phyloP scores from a whole-genome alignment of 2,329 filamentous ascomycete species.

The Zasmidium citrigriseum region DNA sequence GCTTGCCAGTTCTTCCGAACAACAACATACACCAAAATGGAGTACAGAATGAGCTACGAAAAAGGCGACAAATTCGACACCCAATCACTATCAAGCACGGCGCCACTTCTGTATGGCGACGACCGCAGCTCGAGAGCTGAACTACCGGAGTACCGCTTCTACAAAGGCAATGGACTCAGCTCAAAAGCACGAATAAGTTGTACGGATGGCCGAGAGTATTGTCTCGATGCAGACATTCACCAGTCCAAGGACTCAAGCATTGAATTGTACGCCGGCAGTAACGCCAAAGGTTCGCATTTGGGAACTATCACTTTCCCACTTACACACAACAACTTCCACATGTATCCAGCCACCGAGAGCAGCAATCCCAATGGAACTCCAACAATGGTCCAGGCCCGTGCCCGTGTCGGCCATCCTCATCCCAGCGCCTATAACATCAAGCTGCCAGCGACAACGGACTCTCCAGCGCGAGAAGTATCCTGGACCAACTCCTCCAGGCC shows the following conservation, averaged over 20 bases:
- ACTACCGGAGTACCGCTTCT: conserved; percentile 7
- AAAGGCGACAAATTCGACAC: not conserved
- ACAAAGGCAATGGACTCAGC: conserved; percentile 6
- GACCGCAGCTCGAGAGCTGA: not conserved
- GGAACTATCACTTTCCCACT: not conserved
- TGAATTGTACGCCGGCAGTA: conserved; percentile 1
- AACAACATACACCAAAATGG: not conserved
- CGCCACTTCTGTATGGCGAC: not conserved
- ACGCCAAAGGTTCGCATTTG: not conserved
- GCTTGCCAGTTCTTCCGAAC: not conserved
- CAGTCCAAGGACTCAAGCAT: conserved; percentile 9
- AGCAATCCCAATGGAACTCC: not conserved
- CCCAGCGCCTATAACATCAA: conserved; percentile 8
- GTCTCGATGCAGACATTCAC: conserved; percentile 7
- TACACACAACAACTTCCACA: conserved; percentile 8
- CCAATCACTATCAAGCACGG: not conserved
- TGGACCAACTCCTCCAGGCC: conserved; percentile 5
- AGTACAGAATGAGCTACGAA: not conserved
- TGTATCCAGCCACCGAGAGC: not conserved
- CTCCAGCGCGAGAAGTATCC: conserved; percentile 1
- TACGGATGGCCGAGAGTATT: conserved; percentile 1
- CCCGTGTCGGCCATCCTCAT: conserved; percentile 9
- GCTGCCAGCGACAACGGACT: conserved; percentile 2
- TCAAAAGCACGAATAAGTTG: conserved; percentile 2
- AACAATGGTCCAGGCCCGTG: conserved; percentile 7